Conservation (phyloP, 129 eudicot species). For the Lonicera japonica region DNA sequence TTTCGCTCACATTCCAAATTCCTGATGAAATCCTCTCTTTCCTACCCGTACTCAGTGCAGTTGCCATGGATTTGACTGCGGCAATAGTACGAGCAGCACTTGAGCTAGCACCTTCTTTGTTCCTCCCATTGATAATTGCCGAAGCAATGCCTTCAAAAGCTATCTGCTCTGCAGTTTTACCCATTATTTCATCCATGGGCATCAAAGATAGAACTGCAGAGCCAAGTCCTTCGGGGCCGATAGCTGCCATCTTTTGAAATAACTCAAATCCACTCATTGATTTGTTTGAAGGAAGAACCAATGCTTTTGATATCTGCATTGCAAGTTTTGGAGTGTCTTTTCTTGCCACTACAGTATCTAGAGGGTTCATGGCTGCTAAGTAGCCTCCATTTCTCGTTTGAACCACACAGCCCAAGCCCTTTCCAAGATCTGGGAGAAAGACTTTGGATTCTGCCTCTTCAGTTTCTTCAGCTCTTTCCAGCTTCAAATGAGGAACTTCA, state of each 20-base stretch:
- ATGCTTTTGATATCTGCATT: slow-evolving; percentile 77
- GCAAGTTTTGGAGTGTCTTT: slow-evolving; percentile 89
- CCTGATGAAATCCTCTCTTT: slow-evolving; percentile 78
- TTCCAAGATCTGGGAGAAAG: slow-evolving; percentile 78
- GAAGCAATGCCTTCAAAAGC: slow-evolving; percentile 98
- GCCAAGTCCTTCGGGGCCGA: slow-evolving; percentile 62
- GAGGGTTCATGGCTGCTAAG: slow-evolving; percentile 75
- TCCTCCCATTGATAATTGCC: slow-evolving; percentile 74
- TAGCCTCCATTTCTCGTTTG: slow-evolving; percentile 91
- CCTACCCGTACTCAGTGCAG: slow-evolving; percentile 62
- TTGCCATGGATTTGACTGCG: slow-evolving; percentile 62
- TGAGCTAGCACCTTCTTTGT: slow-evolving; percentile 88
- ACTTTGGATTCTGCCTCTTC: slow-evolving; percentile 37
- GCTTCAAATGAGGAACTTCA: slow-evolving; percentile 12
- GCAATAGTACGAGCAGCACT: slow-evolving; percentile 74
- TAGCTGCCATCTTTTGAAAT: slow-evolving; percentile 67
- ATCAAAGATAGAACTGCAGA: slow-evolving; percentile 55
- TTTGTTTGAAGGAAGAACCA: slow-evolving; percentile 38
- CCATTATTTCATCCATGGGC: slow-evolving; percentile 79
- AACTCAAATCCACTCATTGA: slow-evolving; percentile 53
- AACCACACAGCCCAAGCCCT: slow-evolving; percentile 82
- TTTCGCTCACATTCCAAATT: slow-evolving; percentile 76
- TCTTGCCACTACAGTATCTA: slow-evolving; percentile 38
- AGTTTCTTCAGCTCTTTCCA: slow-evolving; percentile 16
- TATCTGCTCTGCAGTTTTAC: slow-evolving; percentile 86